Evolutionary conservation across 352 stramenopile species (phyloP).

Genomic region (Phytophthora capsici): DNA sequence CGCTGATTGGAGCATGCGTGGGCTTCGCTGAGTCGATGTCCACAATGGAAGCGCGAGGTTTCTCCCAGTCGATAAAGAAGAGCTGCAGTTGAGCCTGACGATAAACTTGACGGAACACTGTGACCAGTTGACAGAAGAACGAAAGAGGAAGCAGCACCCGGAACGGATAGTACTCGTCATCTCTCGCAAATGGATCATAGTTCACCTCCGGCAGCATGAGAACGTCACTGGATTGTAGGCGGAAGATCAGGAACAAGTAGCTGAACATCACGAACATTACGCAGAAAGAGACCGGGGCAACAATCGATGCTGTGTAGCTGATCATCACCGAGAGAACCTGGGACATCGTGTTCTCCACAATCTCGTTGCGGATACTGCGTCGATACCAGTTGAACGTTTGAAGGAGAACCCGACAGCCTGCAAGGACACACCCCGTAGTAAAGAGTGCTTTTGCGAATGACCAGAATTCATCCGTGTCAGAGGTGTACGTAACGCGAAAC

Average conservation of each 20-base stretch:
- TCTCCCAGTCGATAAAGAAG: constrained; percentile 96
- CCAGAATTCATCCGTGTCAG: constrained; percentile 83
- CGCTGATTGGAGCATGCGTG: constrained; percentile 75
- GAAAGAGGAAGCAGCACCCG: constrained; percentile 78
- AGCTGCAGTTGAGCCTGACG: constrained; percentile 84
- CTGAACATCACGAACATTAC: constrained; percentile 80
- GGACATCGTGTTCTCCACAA: constrained; percentile 60
- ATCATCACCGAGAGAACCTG: constrained; percentile 52
- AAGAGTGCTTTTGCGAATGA: constrained; percentile 76
- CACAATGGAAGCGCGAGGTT: constrained; percentile 69
- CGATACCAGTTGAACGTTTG: constrained; percentile 91
- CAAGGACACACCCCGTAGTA: constrained; percentile 64
- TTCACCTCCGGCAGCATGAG: constrained; percentile 83
- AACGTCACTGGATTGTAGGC: constrained; percentile 90
- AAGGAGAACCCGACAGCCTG: constrained; percentile 61
- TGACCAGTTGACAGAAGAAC: constrained; percentile 85
- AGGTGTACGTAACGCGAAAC: constrained; percentile 91
- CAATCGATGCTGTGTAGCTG: constrained; percentile 46
- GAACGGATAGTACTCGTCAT: constrained; percentile 91
- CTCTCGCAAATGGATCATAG: constrained; percentile 51
- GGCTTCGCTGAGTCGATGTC: constrained; percentile 57
- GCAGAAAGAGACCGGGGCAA: constrained; percentile 48
- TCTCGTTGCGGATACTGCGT: constrained; percentile 72
- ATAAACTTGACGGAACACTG: constrained; percentile 76
- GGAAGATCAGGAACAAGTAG: constrained; percentile 96